A percentile compares a stretch with the other conserved stretches of the same genome.
These are phyloP conservation scores for Excoecaria agallocha DNA, from an alignment of 345 rosid species.

Conservation along the genomic window DNA sequence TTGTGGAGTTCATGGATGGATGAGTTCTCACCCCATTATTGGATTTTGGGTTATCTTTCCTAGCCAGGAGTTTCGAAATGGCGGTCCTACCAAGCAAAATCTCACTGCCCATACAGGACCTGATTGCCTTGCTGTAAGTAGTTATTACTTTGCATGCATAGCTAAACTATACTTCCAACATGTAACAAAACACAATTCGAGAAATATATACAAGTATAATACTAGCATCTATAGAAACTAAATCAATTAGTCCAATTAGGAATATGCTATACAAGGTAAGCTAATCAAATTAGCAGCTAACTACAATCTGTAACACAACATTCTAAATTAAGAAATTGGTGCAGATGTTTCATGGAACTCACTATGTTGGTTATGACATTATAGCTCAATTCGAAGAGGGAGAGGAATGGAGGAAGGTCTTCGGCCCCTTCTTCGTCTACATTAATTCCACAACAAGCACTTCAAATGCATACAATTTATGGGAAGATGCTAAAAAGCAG, in stretches of 20 bases:
- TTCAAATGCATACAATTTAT: constrained; percentile 34
- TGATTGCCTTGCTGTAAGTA: constrained; percentile 36
- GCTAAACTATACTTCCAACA: too few species aligned
- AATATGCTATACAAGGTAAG: too few species aligned
- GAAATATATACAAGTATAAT: too few species aligned
- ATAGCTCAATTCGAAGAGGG: constrained; percentile 35
- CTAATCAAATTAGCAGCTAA: too few species aligned
- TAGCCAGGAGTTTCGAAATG: constrained; percentile 41
- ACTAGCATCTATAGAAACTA: too few species aligned
- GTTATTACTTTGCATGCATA: too few species aligned
- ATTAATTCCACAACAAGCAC: constrained; percentile 35
- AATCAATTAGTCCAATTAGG: too few species aligned
- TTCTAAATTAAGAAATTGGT: neutral
- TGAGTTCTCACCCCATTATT: constrained; percentile 30
- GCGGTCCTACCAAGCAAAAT: constrained; percentile 44
- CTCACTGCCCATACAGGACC: constrained; percentile 42
- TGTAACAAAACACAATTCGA: too few species aligned
- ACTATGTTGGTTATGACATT: constrained; percentile 34
- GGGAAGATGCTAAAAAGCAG: constrained; percentile 40
- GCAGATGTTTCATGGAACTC: constrained; percentile 39
- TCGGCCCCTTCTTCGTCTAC: constrained; percentile 42
- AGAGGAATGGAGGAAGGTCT: constrained; percentile 45
- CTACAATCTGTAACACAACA: too few species aligned
- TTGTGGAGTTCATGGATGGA: constrained; percentile 49
- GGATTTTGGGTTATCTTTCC: constrained; percentile 44